A percentile compares a stretch with the other conserved stretches of the same genome.
phyloP scores from a whole-genome alignment of 331 rosid species.

The Cydonia oblonga region DNA sequence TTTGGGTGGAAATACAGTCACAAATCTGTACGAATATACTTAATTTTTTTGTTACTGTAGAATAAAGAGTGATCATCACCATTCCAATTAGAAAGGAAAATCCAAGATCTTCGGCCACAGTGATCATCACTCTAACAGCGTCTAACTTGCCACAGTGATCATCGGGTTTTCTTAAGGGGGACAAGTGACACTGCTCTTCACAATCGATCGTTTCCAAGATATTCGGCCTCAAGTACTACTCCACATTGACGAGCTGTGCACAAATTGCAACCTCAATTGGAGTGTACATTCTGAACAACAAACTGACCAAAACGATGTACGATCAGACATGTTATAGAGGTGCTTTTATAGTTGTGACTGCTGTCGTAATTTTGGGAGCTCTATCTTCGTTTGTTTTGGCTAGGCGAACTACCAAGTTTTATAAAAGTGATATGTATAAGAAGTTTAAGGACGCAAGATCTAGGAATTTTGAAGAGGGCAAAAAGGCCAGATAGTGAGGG shows the following conservation, averaged over 20 bases:
- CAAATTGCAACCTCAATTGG: not conserved
- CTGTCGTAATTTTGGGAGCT: not conserved
- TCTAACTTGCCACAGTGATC: constrained; percentile 1
- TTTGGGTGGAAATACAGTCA: not conserved
- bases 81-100: not conserved
- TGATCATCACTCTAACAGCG: too few species aligned
- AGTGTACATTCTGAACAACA: not conserved
- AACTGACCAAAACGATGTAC: not conserved
- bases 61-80: not conserved
- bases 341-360: not conserved
- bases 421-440: not conserved
- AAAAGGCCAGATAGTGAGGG: not conserved
- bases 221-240: constrained; percentile 10
- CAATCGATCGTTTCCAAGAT: constrained; percentile 6
- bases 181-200: not conserved
- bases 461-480: not conserved
- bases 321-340: constrained; percentile 1
- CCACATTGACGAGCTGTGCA: constrained; percentile 2
- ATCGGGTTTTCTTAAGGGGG: constrained; percentile 6
- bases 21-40: not conserved
- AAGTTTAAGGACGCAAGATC: not conserved
- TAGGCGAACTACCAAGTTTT: not conserved
- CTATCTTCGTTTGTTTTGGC: not conserved
- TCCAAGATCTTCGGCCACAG: not conserved
- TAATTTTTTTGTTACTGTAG: too few species aligned